Conservation (phyloP, 2,329 filamentous ascomycete genomes). For the Curvularia sp. region DNA sequence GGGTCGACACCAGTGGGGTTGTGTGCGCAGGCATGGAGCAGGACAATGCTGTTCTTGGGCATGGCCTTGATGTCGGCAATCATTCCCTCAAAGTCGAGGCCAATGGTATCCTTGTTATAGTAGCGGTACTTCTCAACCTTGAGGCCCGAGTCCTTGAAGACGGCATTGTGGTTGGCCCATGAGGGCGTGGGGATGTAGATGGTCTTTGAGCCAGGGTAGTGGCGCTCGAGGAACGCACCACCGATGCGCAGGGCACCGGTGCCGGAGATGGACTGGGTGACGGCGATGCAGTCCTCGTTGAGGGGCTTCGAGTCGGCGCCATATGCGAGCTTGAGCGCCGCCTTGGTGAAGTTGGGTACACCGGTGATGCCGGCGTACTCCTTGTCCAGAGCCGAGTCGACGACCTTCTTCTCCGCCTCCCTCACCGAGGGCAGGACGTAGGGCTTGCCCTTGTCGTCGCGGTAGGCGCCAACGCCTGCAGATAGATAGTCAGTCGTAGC, state of each 20-base stretch:
- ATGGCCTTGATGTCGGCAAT: slow-evolving; percentile 88
- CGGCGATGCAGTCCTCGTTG: slow-evolving; percentile 76
- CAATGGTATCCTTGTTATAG: slow-evolving; percentile 99
- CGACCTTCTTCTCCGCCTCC: slow-evolving; percentile 85
- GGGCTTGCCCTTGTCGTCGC: slow-evolving; percentile 96
- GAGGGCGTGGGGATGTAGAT: slow-evolving; percentile 96
- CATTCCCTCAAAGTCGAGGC: slow-evolving; percentile 95
- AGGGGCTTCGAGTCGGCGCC: slow-evolving; percentile 80
- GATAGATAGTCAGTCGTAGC: slow-evolving; percentile 31
- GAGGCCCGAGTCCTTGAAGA: slow-evolving; percentile 92
- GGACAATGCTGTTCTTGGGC: slow-evolving; percentile 83
- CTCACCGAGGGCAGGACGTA: slow-evolving; percentile 95
- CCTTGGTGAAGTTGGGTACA: slow-evolving; percentile 90
- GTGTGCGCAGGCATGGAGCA: slow-evolving; percentile 97
- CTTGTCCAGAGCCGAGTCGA: slow-evolving; percentile 83
- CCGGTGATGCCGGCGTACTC: slow-evolving; percentile 98
- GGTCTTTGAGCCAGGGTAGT: slow-evolving; percentile 89
- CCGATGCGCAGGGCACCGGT: slow-evolving; percentile 95
- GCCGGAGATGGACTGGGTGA: slow-evolving; percentile 97
- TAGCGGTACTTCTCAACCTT: slow-evolving; percentile 95
- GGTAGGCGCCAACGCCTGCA: slow-evolving; percentile 92
- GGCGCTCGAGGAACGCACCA: slow-evolving; percentile 88
- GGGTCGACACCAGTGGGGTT: slow-evolving; percentile 98
- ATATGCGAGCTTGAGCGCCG: slow-evolving; percentile 90
- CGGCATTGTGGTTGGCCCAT: slow-evolving; percentile 97